phyloP scores from a whole-genome alignment of 768 basidiomycete genomes.

The Collybia sordida region DNA sequence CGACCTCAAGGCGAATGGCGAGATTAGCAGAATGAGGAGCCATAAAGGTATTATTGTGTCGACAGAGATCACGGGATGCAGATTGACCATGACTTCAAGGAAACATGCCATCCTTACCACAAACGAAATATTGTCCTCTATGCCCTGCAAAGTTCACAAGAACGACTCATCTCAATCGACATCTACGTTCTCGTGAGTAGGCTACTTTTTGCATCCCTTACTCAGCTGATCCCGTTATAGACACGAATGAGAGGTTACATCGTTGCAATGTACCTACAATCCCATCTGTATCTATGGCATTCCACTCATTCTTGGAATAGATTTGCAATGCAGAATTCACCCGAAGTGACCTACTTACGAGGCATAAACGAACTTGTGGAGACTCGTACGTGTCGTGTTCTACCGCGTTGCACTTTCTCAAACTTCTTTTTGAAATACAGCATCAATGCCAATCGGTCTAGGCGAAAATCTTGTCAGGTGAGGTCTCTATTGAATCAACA shows the following conservation, averaged over 20 bases:
- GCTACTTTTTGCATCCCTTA: not conserved
- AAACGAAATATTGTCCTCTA: conserved; percentile 65
- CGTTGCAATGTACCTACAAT: conserved; percentile 54
- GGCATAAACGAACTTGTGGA: conserved; percentile 72
- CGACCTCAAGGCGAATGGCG: conserved; percentile 41
- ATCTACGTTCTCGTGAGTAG: conserved; percentile 66
- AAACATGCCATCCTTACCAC: conserved; percentile 70
- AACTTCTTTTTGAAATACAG: conserved; percentile 14
- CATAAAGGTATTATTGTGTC: conserved; percentile 31
- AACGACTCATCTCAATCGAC: conserved; percentile 72
- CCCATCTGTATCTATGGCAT: not conserved
- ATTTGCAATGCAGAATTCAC: conserved; percentile 70
- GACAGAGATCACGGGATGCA: not conserved
- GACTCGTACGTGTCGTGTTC: conserved; percentile 50
- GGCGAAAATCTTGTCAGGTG: conserved; percentile 67
- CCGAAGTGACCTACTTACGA: conserved; percentile 68
- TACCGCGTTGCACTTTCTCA: conserved; percentile 10
- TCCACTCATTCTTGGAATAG: conserved; percentile 31
- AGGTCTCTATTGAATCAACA: not conserved
- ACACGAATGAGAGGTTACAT: conserved; percentile 66
- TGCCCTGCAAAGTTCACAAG: conserved; percentile 76
- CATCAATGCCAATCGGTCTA: conserved; percentile 51
- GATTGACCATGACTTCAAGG: conserved; percentile 31
- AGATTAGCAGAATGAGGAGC: conserved; percentile 41
- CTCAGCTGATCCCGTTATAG: conserved; percentile 29